Evolutionary conservation across 106 monocot genomes (phyloP).

Genomic region (Dendrobium officinale): DNA sequence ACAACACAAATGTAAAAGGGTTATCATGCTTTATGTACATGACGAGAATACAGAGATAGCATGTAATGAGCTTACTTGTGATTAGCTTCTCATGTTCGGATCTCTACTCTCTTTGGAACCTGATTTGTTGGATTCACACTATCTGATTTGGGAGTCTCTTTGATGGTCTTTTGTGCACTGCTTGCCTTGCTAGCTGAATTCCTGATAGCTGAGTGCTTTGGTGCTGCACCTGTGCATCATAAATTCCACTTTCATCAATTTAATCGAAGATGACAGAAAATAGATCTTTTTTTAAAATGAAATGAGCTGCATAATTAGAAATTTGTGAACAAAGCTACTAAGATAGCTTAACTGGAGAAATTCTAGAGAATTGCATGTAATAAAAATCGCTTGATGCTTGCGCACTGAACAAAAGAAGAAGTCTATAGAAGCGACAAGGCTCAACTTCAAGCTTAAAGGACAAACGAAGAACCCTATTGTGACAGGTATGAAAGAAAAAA

Average conservation of each 20-base stretch:
- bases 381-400: neutral
- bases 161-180: conserved; percentile 16
- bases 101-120: conserved; percentile 17
- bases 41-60: neutral
- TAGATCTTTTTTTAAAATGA: neutral
- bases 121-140: conserved; percentile 20
- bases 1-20: neutral
- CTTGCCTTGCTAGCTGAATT: conserved; percentile 3
- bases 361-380: neutral
- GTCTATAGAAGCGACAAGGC: too few species aligned
- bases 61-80: neutral
- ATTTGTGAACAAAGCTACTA: neutral
- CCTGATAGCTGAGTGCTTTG: conserved; percentile 15
- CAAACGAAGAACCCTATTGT: too few species aligned
- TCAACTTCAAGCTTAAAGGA: too few species aligned
- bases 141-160: conserved; percentile 23
- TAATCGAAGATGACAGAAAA: neutral
- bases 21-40: conserved; percentile 4
- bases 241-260: neutral
- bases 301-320: neutral
- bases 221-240: conserved; percentile 14
- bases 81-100: conserved; percentile 16
- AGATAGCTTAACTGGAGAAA: neutral
- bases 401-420: neutral
- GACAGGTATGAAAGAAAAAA: too few species aligned